These are phyloP conservation scores for Schoenoplectus tabernaemontani DNA, from an alignment of 202 grass and related monocot genomes.

Conservation along the genomic window DNA sequence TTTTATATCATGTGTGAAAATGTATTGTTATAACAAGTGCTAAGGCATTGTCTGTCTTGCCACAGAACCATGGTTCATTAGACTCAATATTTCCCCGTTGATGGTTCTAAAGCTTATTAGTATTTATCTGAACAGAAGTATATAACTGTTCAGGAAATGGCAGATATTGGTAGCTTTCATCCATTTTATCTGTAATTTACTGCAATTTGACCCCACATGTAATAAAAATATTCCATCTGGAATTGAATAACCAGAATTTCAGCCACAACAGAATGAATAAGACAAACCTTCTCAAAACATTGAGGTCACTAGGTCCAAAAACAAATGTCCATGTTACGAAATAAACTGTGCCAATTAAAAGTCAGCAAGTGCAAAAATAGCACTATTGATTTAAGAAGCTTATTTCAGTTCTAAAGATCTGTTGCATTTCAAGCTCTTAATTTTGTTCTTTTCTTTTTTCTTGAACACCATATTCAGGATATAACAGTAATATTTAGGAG, in stretches of 20 bases:
- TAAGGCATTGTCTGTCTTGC: neutral
- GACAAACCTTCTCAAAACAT: neutral
- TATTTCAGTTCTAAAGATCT: neutral
- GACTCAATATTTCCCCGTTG: neutral
- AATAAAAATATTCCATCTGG: neutral
- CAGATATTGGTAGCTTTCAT: neutral
- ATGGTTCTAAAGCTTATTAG: neutral
- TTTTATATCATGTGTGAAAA: neutral
- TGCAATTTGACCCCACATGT: neutral
- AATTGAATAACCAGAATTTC: neutral
- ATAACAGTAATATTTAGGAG: slow-evolving; percentile 98
- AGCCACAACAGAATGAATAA: neutral
- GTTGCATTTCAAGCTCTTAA: neutral
- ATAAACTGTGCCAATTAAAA: neutral
- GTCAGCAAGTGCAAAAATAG: neutral
- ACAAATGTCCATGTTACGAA: neutral
- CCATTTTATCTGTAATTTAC: neutral
- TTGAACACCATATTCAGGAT: slow-evolving; percentile 44
- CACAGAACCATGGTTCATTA: neutral
- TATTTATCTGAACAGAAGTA: neutral
- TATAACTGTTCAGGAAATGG: neutral
- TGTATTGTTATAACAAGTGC: neutral
- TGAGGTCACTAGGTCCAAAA: neutral
- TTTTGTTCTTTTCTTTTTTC: neutral
- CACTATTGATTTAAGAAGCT: neutral